Percentiles rank a stretch among this genome's conserved stretches.
Evolutionary conservation across 192 early-diverging fungal species (phyloP).

Genomic region (Linnemannia exigua): DNA sequence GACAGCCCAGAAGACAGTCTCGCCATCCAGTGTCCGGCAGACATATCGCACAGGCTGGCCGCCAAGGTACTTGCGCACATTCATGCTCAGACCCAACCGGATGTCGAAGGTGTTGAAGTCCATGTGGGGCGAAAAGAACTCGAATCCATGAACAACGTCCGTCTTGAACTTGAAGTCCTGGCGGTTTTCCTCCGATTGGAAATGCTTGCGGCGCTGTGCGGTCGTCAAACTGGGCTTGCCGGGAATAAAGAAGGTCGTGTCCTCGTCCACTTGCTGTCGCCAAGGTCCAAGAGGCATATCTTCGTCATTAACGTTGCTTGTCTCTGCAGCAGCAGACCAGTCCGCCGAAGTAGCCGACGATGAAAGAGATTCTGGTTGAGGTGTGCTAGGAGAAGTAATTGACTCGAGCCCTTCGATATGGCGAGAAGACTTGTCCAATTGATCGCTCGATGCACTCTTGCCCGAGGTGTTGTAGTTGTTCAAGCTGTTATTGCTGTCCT

Average conservation of each 20-base stretch:
- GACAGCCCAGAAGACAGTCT: slow-evolving; percentile 51
- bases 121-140: slow-evolving; percentile 59
- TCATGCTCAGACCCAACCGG: slow-evolving; percentile 43
- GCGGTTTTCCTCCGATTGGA: slow-evolving; percentile 40
- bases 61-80: slow-evolving; percentile 46
- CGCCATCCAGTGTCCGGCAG: slow-evolving; percentile 49
- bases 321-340: background rate
- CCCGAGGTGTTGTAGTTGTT: slow-evolving; percentile 8
- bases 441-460: slow-evolving; percentile 31
- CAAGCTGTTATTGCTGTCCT: slow-evolving; percentile 5
- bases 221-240: slow-evolving; percentile 25
- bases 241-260: slow-evolving; percentile 48
- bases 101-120: slow-evolving; percentile 58
- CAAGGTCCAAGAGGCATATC: slow-evolving; percentile 41
- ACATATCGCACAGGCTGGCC: slow-evolving; percentile 52
- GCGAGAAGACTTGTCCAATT: slow-evolving; percentile 23
- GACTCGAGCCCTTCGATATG: background rate
- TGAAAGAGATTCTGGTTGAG: slow-evolving; percentile 38
- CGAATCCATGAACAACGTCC: slow-evolving; percentile 56
- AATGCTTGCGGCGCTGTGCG: slow-evolving; percentile 45
- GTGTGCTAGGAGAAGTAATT: slow-evolving; percentile 26
- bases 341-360: slow-evolving; percentile 22
- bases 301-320: slow-evolving; percentile 19
- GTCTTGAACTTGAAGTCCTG: slow-evolving; percentile 37
- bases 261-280: slow-evolving; percentile 43